A percentile compares a stretch with the other conserved stretches of the same genome.
These are phyloP conservation scores for Suillus weaverae DNA, from an alignment of 768 basidiomycete genomes.

Conservation along the genomic window DNA sequence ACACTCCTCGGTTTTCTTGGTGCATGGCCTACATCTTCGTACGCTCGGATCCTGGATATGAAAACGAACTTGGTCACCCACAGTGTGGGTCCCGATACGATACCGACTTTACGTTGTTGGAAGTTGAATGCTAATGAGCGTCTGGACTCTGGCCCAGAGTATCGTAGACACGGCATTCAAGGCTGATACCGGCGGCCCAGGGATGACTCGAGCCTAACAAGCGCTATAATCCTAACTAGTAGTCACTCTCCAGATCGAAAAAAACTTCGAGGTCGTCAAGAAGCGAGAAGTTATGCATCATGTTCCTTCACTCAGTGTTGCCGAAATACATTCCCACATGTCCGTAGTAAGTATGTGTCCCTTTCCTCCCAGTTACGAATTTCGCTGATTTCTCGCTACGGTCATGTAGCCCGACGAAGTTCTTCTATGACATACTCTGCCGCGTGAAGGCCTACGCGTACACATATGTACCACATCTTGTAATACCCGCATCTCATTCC, in stretches of 20 bases:
- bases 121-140: background rate
- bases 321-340: constrained; percentile 1
- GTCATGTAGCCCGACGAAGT: background rate
- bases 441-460: background rate
- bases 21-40: background rate
- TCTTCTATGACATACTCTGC: background rate
- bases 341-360: background rate
- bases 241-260: background rate
- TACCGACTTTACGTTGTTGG: background rate
- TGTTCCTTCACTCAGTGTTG: background rate
- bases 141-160: background rate
- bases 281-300: background rate
- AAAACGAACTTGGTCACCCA: background rate
- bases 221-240: background rate
- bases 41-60: background rate
- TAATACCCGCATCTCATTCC: background rate
- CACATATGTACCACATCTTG: background rate
- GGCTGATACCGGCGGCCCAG: too few species aligned
- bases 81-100: background rate
- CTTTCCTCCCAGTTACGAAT: constrained; percentile 3
- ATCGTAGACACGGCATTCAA: too few species aligned
- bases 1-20: background rate
- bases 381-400: background rate
- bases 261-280: background rate
- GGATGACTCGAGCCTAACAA: background rate